Conservation (phyloP, 2,329 filamentous ascomycete genomes). For the Diplodia corticola region DNA sequence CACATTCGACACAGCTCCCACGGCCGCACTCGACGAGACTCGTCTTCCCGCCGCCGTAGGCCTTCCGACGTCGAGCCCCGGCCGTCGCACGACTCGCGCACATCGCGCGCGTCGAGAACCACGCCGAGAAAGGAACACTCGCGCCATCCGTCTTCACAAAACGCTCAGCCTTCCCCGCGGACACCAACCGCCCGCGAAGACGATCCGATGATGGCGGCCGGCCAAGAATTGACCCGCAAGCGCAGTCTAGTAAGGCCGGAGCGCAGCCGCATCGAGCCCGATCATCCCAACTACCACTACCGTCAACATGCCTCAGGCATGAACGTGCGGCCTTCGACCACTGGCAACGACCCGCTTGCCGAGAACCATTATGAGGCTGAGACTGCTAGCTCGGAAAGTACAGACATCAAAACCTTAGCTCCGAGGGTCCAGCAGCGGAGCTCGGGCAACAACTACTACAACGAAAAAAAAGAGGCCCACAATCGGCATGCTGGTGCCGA, state of each 20-base stretch:
- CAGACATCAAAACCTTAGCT: constrained; percentile 53
- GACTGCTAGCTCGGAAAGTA: constrained; percentile 64
- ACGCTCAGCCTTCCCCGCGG: constrained; percentile 48
- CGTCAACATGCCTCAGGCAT: constrained; percentile 92
- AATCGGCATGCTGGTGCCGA: constrained; percentile 32
- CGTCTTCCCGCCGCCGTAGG: constrained; percentile 66
- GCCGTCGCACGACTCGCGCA: constrained; percentile 37
- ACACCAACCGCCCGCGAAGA: constrained; percentile 43
- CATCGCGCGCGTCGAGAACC: constrained; percentile 26
- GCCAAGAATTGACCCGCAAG: constrained; percentile 65
- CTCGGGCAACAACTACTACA: constrained; percentile 32
- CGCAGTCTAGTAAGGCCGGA: constrained; percentile 88
- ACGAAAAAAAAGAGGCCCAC: constrained; percentile 39
- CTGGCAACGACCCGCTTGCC: constrained; percentile 83
- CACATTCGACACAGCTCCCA: constrained; percentile 11
- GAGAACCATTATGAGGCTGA: constrained; percentile 64
- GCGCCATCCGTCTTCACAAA: constrained; percentile 38
- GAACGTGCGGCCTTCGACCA: constrained; percentile 84
- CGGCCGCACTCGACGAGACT: constrained; percentile 60
- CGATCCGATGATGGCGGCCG: constrained; percentile 55
- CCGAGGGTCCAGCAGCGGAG: constrained; percentile 45
- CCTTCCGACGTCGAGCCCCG: constrained; percentile 71
- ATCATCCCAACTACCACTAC: constrained; percentile 95
- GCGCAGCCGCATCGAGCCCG: constrained; percentile 77
- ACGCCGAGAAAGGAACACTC: constrained; percentile 45